phyloP scores from a whole-genome alignment of 73 alveolate species.

The Paramecium caudatum region DNA sequence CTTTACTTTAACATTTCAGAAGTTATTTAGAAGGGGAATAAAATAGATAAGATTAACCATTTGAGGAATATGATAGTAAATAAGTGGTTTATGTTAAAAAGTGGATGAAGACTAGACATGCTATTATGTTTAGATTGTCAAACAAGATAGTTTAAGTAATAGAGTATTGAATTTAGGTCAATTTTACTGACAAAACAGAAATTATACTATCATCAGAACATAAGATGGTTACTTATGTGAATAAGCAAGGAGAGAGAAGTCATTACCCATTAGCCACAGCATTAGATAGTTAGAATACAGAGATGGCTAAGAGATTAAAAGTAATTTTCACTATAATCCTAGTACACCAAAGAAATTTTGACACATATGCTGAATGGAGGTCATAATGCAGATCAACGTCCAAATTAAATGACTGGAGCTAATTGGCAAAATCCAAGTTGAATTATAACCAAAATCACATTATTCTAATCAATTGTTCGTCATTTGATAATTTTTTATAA shows the following conservation, averaged over 20 bases:
- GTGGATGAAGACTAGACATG: constrained; percentile 98
- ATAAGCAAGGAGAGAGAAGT: constrained; percentile 94
- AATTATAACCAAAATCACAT: too few relatives aligned
- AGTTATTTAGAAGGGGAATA: constrained; percentile 78
- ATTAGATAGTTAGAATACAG: constrained; percentile 93
- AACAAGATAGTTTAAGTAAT: constrained; percentile 95
- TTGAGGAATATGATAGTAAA: constrained; percentile 64
- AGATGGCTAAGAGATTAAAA: constrained; percentile 88
- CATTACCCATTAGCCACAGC: constrained; percentile 93
- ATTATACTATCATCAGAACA: constrained; percentile 93
- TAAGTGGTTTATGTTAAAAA: constrained; percentile 91
- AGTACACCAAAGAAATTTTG: constrained; percentile 94
- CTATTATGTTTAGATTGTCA: constrained; percentile 96
- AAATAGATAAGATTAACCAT: constrained; percentile 2
- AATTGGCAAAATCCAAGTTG: constrained; percentile 59
- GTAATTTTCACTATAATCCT: constrained; percentile 76
- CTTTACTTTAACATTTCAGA: constrained; percentile 77
- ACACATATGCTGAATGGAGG: constrained; percentile 89
- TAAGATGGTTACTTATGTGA: constrained; percentile 95
- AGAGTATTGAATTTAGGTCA: constrained; percentile 73
- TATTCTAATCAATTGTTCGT: too few relatives aligned
- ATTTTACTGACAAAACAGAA: constrained; percentile 97
- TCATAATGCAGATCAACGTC: not conserved
- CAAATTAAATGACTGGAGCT: constrained; percentile 54
- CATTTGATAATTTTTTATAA: too few relatives aligned